phyloP scores from a whole-genome alignment of 352 stramenopile genomes.

The Globisporangium orthogonon region DNA sequence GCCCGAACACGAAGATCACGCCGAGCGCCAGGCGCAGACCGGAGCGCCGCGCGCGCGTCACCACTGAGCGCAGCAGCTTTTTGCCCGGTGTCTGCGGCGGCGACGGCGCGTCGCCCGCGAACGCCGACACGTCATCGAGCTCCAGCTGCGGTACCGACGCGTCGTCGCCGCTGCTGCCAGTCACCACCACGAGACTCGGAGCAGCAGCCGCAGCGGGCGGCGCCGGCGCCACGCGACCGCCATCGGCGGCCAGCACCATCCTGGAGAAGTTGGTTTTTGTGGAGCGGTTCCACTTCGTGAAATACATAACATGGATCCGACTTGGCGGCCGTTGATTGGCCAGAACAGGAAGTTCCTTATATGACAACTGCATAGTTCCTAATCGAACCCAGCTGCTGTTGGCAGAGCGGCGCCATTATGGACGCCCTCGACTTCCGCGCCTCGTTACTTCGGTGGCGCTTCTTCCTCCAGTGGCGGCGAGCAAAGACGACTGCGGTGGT shows the following conservation, averaged over 20 bases:
- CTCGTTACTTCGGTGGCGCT: too few relatives aligned
- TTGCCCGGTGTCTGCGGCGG: slow-evolving; percentile 2
- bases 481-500: too few relatives aligned
- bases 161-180: too few relatives aligned
- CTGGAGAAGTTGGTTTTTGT: neutral
- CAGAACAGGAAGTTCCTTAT: too few relatives aligned
- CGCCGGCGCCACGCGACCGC: neutral
- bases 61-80: slow-evolving; percentile 5
- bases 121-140: neutral
- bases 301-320: neutral
- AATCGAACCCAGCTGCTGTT: too few relatives aligned
- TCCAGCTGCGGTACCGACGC: neutral
- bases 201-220: too few relatives aligned
- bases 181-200: neutral
- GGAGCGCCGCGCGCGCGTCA: slow-evolving; percentile 8
- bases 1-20: slow-evolving; percentile 16
- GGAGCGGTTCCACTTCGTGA: too few relatives aligned
- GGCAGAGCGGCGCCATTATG: too few relatives aligned
- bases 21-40: slow-evolving; percentile 7
- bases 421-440: too few relatives aligned
- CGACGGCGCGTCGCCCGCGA: neutral
- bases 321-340: neutral
- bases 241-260: neutral
- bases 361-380: too few relatives aligned
- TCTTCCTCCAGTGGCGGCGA: too few relatives aligned